Percentiles rank a stretch among this genome's conserved stretches.
These are phyloP conservation scores for Fusarium sp. DNA, from an alignment of 2,329 filamentous ascomycete species.

Conservation along the genomic window DNA sequence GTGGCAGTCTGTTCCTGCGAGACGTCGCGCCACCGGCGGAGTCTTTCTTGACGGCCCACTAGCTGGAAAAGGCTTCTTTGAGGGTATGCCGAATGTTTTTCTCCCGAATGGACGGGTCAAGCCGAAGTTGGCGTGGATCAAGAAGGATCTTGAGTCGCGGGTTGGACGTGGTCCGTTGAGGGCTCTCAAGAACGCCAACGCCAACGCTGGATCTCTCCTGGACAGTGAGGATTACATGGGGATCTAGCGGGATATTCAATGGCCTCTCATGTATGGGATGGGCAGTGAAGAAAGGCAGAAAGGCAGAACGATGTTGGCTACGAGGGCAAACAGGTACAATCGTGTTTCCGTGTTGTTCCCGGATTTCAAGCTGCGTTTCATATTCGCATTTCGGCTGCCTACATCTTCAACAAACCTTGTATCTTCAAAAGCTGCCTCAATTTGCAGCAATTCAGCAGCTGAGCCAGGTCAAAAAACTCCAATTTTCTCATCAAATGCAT, in stretches of 20 bases:
- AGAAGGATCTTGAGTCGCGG: constrained; percentile 1
- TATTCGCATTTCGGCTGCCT: rapidly evolving
- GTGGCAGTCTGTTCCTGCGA: constrained; percentile 18
- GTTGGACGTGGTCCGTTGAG: neutral
- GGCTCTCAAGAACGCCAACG: neutral
- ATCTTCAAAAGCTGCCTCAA: rapidly evolving
- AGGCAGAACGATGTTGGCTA: neutral
- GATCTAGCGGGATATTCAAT: rapidly evolving
- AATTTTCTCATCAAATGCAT: rapidly evolving
- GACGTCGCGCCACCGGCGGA: constrained; percentile 3
- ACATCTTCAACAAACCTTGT: neutral
- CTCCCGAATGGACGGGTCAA: constrained; percentile 12
- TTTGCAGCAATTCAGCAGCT: rapidly evolving
- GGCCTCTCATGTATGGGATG: neutral
- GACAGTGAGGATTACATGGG: rapidly evolving
- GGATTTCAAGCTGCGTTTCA: neutral
- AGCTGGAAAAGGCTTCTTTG: neutral
- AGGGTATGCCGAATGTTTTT: constrained; percentile 1
- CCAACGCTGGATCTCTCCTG: neutral
- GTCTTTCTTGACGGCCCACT: constrained; percentile 8
- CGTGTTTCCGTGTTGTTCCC: neutral
- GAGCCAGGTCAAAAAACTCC: rapidly evolving
- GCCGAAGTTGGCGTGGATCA: constrained; percentile 5
- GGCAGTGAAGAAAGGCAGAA: no score
- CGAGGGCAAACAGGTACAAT: rapidly evolving